phyloP scores from a whole-genome alignment of 1,139 yeast genomes.

The Candida albicans region DNA sequence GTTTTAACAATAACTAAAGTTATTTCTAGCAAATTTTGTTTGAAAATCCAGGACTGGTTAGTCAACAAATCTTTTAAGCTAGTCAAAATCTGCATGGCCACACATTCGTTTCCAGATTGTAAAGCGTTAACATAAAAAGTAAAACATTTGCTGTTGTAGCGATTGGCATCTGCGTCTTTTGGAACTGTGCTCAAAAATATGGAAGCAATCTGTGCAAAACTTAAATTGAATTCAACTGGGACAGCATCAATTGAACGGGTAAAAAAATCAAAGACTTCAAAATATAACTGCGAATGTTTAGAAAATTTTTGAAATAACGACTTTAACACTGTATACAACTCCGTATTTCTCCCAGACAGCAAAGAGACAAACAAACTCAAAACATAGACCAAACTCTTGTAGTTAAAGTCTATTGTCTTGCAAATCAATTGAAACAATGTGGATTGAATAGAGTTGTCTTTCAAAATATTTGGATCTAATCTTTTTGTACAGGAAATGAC shows the following conservation, averaged over 20 bases:
- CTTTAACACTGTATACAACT: slow-evolving; percentile 12
- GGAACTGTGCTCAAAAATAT: slow-evolving; percentile 9
- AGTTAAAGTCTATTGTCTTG: slow-evolving; percentile 6
- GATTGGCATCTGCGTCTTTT: slow-evolving; percentile 7
- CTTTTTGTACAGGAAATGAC: not conserved
- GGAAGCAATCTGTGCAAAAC: slow-evolving; percentile 12
- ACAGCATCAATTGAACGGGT: slow-evolving; percentile 1
- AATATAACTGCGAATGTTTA: slow-evolving; percentile 12
- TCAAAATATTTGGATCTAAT: not conserved
- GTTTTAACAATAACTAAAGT: slow-evolving; percentile 8
- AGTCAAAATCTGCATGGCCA: slow-evolving; percentile 13
- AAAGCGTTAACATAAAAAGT: slow-evolving; percentile 3
- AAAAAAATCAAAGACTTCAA: slow-evolving; percentile 7
- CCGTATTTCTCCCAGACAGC: not conserved
- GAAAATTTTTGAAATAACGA: slow-evolving; percentile 16
- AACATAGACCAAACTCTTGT: slow-evolving; percentile 9
- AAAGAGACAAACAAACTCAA: slow-evolving; percentile 12
- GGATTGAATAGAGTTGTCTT: slow-evolving; percentile 1
- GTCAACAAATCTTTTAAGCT: slow-evolving; percentile 42
- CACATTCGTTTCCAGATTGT: not conserved
- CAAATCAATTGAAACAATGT: slow-evolving; percentile 12
- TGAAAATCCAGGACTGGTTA: slow-evolving; percentile 56
- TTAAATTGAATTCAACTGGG: slow-evolving; percentile 5
- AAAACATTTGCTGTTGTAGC: slow-evolving; percentile 1
- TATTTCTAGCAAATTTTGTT: slow-evolving; percentile 67